phyloP scores from a whole-genome alignment of 176 grass and related monocot genomes.

The Oryza nivara region DNA sequence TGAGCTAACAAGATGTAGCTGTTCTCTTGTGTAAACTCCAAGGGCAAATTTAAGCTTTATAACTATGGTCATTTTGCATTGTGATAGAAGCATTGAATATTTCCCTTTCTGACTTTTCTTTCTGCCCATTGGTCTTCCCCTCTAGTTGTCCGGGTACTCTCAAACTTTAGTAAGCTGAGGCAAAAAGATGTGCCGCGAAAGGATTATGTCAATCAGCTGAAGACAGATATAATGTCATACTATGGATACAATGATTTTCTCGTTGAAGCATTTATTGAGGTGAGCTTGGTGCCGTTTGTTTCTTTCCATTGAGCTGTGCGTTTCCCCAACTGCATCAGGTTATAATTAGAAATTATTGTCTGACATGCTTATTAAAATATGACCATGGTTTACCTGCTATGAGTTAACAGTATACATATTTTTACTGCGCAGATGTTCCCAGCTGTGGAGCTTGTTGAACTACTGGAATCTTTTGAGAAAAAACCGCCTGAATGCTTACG shows the following conservation, averaged over 20 bases:
- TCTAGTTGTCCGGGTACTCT: conserved; percentile 90
- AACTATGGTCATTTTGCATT: neutral
- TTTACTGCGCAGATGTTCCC: conserved; percentile 72
- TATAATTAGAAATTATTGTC: conserved; percentile 24
- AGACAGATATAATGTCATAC: conserved; percentile 84
- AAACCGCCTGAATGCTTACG: conserved; percentile 84
- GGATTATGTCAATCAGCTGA: conserved; percentile 83
- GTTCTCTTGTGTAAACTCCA: conserved; percentile 24
- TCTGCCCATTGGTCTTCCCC: conserved; percentile 31
- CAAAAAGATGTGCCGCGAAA: conserved; percentile 78
- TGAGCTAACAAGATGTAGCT: neutral
- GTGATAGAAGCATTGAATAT: neutral
- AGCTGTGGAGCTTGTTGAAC: conserved; percentile 84
- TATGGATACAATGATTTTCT: conserved; percentile 98
- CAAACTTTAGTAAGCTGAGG: conserved; percentile 85
- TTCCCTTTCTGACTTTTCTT: conserved; percentile 40
- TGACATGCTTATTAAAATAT: conserved; percentile 17
- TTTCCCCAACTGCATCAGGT: neutral
- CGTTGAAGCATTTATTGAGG: conserved; percentile 79
- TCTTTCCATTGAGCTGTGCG: neutral
- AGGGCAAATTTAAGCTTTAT: neutral
- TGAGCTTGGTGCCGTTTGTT: conserved; percentile 11
- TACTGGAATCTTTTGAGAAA: conserved; percentile 95
- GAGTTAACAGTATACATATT: conserved; percentile 17
- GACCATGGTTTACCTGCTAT: neutral